Conservation (phyloP, 352 stramenopile genomes). For the Phytophthora cryptogea region DNA sequence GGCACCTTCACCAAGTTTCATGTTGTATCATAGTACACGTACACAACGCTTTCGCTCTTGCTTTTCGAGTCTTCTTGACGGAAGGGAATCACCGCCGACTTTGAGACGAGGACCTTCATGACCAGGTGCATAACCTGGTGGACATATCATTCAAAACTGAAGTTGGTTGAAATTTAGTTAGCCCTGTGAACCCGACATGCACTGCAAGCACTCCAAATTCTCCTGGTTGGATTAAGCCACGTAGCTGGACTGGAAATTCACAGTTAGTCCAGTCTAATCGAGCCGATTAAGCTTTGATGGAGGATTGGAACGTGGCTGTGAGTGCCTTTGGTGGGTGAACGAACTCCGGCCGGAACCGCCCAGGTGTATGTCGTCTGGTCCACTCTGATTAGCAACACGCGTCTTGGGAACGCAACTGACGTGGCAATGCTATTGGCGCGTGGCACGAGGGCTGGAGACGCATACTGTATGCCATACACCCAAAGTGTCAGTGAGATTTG, state of each 20-base stretch:
- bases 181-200: neutral
- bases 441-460: constrained; percentile 15
- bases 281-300: neutral
- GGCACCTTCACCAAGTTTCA: too few species aligned
- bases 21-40: too few species aligned
- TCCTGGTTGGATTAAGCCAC: neutral
- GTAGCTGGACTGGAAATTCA: too few species aligned
- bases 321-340: neutral
- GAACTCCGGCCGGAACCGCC: constrained; percentile 3
- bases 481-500: constrained; percentile 11
- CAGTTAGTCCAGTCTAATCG: neutral
- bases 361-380: neutral
- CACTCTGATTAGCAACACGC: neutral
- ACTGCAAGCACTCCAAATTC: neutral
- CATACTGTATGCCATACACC: constrained; percentile 3
- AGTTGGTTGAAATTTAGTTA: neutral
- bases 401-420: constrained; percentile 1
- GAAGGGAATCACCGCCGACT: neutral
- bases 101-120: constrained; percentile 12
- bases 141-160: too few species aligned
- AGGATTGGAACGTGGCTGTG: neutral
- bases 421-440: constrained; percentile 18
- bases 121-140: too few species aligned
- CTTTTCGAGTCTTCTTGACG: too few species aligned
- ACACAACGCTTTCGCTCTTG: too few species aligned